A percentile compares a stretch with the other conserved stretches of the same genome.
phyloP scores from a whole-genome alignment of 2,329 filamentous ascomycete genomes.

The Colletotrichum euphorbiae region DNA sequence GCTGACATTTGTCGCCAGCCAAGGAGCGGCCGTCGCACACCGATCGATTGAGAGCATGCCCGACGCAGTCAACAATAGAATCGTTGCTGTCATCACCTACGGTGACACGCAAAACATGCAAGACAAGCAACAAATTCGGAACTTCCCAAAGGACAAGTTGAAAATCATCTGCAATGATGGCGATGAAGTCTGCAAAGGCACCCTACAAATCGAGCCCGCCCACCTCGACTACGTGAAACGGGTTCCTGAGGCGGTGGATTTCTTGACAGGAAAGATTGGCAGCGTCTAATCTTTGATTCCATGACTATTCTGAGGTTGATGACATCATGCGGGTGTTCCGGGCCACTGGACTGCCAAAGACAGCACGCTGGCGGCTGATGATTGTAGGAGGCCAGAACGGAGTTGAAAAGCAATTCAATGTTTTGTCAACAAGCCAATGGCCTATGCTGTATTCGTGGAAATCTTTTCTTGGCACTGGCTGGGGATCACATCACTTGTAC shows the following conservation, averaged over 20 bases:
- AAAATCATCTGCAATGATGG: constrained; percentile 55
- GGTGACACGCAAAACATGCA: constrained; percentile 45
- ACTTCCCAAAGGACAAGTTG: constrained; percentile 49
- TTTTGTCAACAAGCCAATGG: too few relatives aligned
- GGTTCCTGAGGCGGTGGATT: constrained; percentile 47
- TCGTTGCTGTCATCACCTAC: constrained; percentile 42
- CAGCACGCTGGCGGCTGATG: too few relatives aligned
- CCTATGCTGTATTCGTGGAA: too few relatives aligned
- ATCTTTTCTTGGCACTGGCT: too few relatives aligned
- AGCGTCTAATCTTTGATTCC: not conserved
- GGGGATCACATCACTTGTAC: too few relatives aligned
- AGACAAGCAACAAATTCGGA: constrained; percentile 50
- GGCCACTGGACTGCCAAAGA: too few relatives aligned
- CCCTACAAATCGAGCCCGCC: constrained; percentile 48
- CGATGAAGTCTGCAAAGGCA: constrained; percentile 52
- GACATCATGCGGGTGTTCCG: too few relatives aligned
- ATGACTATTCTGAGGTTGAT: constrained; percentile 8
- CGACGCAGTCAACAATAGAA: constrained; percentile 37
- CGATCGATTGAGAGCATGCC: constrained; percentile 43
- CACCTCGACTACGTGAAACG: constrained; percentile 53
- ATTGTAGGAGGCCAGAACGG: too few relatives aligned
- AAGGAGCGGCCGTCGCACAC: constrained; percentile 46
- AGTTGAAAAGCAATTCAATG: too few relatives aligned
- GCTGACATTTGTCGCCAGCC: constrained; percentile 43
- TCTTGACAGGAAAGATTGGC: constrained; percentile 42